These are phyloP conservation scores for Gonapodya prolifera DNA, from an alignment of 192 early-diverging fungal species.

Conservation along the genomic window DNA sequence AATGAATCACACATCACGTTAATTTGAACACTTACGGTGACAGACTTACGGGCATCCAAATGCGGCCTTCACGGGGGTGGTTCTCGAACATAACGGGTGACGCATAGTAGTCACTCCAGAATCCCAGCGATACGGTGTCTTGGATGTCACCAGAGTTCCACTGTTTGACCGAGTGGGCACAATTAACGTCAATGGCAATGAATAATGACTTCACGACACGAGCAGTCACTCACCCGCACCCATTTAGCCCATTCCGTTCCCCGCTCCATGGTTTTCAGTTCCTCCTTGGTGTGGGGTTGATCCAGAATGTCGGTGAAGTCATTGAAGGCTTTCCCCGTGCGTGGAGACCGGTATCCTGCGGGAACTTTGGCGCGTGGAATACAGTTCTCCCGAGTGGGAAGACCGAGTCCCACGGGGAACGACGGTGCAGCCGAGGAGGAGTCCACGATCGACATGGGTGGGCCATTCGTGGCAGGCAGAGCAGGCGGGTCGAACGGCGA, in stretches of 20 bases:
- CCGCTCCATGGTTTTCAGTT: not conserved
- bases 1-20: not conserved
- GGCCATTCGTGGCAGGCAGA: not conserved
- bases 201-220: not conserved
- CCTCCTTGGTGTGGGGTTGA: conserved; percentile 1
- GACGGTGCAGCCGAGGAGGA: not conserved
- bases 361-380: not conserved
- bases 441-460: not conserved
- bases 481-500: not conserved
- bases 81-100: not conserved
- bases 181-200: too few relatives aligned
- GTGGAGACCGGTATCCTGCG: not conserved
- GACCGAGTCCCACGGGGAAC: not conserved
- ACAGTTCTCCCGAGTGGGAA: not conserved
- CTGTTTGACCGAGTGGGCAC: too few relatives aligned
- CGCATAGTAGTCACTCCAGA: not conserved
- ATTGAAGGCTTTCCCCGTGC: not conserved
- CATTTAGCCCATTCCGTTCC: not conserved
- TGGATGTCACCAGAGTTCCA: not conserved
- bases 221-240: not conserved
- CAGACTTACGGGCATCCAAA: not conserved
- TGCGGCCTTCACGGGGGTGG: not conserved
- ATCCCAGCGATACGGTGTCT: not conserved
- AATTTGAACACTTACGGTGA: not conserved
- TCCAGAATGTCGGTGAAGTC: not conserved